phyloP scores from a whole-genome alignment of 768 basidiomycete species.

The Leccinum variicolor region DNA sequence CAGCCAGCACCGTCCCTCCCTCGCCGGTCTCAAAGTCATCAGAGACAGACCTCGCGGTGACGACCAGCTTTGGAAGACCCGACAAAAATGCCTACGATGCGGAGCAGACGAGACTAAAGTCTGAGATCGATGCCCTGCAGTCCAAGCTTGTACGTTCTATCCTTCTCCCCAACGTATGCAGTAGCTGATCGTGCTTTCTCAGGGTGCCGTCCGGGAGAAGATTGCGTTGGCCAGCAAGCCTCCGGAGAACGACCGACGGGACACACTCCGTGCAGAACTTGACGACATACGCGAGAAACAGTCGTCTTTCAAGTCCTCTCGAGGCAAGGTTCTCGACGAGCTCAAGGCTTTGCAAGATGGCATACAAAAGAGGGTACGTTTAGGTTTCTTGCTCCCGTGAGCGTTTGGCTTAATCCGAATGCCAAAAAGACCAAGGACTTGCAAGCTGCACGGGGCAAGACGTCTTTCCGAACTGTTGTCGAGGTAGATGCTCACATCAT shows the following conservation, averaged over 20 bases:
- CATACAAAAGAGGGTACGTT: slow-evolving; percentile 73
- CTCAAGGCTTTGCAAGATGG: slow-evolving; percentile 74
- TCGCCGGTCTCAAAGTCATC: slow-evolving; percentile 23
- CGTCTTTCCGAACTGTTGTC: slow-evolving; percentile 71
- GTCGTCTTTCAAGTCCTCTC: slow-evolving; percentile 66
- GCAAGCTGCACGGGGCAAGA: slow-evolving; percentile 75
- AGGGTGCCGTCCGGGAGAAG: slow-evolving; percentile 76
- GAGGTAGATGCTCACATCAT: slow-evolving; percentile 87
- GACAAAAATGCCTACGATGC: slow-evolving; percentile 83
- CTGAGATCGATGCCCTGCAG: slow-evolving; percentile 82
- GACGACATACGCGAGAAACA: slow-evolving; percentile 78
- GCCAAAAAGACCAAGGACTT: slow-evolving; percentile 73
- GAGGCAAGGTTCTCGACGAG: slow-evolving; percentile 73
- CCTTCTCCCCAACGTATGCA: neutral
- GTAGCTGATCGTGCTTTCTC: slow-evolving; percentile 8
- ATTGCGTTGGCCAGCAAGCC: slow-evolving; percentile 61
- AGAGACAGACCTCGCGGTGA: slow-evolving; percentile 16
- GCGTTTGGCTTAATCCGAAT: slow-evolving; percentile 2
- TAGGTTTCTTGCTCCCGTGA: neutral
- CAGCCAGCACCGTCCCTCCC: slow-evolving; percentile 26
- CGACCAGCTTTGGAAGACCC: slow-evolving; percentile 54
- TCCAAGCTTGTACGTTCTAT: slow-evolving; percentile 66
- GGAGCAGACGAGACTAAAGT: slow-evolving; percentile 80
- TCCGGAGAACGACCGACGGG: slow-evolving; percentile 67
- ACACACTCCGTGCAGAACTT: slow-evolving; percentile 73